Percentiles rank a stretch among this genome's conserved stretches.
phyloP scores from a whole-genome alignment of 192 early-diverging fungal species.

The Coemansia furcata region DNA sequence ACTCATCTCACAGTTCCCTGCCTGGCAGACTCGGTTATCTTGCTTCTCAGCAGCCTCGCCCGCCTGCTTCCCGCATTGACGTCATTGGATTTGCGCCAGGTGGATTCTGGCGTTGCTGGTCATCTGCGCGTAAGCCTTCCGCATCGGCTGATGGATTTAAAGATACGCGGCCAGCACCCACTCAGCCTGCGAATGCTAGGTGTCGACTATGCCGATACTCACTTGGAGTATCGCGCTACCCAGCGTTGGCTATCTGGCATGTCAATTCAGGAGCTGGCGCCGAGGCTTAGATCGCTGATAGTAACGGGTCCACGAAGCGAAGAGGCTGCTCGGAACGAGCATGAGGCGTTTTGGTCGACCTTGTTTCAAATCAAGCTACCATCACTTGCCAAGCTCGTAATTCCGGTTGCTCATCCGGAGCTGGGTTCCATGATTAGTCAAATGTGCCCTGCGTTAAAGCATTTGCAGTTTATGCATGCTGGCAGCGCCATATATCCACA shows the following conservation, averaged over 20 bases:
- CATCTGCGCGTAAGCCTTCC: conserved; percentile 27
- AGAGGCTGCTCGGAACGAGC: conserved; percentile 32
- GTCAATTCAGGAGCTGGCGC: neutral
- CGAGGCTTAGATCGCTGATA: conserved; percentile 7
- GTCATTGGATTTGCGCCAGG: conserved; percentile 35
- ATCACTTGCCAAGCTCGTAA: conserved; percentile 11
- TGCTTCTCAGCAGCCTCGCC: conserved; percentile 26
- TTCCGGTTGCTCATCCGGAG: conserved; percentile 33
- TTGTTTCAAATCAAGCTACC: conserved; percentile 18
- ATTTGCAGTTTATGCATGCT: conserved; percentile 19
- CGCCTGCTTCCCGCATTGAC: conserved; percentile 14
- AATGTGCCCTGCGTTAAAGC: conserved; percentile 18
- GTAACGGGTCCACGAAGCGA: conserved; percentile 33
- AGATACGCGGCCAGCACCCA: conserved; percentile 32
- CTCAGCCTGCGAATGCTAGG: conserved; percentile 39
- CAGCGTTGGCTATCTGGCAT: neutral
- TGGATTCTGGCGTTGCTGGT: conserved; percentile 26
- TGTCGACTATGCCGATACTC: neutral
- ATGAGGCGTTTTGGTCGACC: conserved; percentile 26
- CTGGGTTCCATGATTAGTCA: conserved; percentile 17
- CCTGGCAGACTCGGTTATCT: conserved; percentile 24
- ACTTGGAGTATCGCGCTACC: neutral
- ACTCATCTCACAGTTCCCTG: conserved; percentile 47
- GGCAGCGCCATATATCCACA: conserved; percentile 28
- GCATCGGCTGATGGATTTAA: conserved; percentile 7